Evolutionary conservation across 306 rosid species (phyloP).

Genomic region (Senna siamea): DNA sequence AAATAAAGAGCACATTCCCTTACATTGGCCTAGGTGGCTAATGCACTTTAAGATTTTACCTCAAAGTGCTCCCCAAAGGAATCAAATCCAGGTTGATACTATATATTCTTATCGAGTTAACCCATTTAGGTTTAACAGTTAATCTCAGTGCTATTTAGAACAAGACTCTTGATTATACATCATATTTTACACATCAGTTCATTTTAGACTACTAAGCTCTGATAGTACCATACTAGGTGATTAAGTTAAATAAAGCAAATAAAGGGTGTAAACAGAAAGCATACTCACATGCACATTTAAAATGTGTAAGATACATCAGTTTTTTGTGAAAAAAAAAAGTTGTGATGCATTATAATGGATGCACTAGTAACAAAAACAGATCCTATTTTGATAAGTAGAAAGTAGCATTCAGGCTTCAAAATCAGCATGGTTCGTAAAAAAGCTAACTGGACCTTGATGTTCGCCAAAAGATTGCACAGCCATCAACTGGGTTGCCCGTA

Average conservation of each 20-base stretch:
- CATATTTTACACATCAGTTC: neutral
- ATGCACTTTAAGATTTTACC: neutral
- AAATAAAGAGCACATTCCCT: too few relatives aligned
- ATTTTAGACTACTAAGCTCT: slow-evolving; percentile 9
- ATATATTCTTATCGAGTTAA: neutral
- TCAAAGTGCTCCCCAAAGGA: neutral
- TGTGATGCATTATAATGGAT: neutral
- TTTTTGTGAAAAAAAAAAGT: slow-evolving; percentile 12
- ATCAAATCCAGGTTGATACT: neutral
- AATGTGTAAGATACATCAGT: slow-evolving; percentile 7
- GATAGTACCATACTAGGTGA: slow-evolving; percentile 19
- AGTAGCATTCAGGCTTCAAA: slow-evolving; percentile 21
- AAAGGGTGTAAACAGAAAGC: neutral
- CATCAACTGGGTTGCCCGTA: slow-evolving; percentile 82
- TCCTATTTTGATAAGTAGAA: slow-evolving; percentile 31
- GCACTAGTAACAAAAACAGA: slow-evolving; percentile 17
- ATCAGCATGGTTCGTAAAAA: slow-evolving; percentile 25
- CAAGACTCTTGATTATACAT: slow-evolving; percentile 29
- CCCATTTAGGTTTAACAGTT: neutral
- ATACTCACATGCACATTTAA: neutral
- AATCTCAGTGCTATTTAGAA: neutral
- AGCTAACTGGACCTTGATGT: slow-evolving; percentile 65
- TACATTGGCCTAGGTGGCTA: neutral
- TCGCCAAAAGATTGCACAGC: slow-evolving; percentile 96
- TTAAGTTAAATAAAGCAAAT: slow-evolving; percentile 29